phyloP scores from a whole-genome alignment of 176 grass and related monocot species.

The Rhynchospora breviuscula region DNA sequence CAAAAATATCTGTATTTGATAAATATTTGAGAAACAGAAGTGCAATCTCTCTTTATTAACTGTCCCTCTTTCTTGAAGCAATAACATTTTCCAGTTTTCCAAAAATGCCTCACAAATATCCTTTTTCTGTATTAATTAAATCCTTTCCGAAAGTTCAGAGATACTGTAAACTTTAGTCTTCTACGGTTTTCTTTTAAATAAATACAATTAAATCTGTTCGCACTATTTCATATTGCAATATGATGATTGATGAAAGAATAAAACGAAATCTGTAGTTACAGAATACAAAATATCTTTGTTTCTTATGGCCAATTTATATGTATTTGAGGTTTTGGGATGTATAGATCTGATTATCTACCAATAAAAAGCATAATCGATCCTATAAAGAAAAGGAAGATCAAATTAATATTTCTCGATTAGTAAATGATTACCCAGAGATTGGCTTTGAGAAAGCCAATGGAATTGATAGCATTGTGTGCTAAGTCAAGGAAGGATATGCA shows the following conservation, averaged over 20 bases:
- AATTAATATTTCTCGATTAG: not conserved
- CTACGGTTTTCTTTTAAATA: not conserved
- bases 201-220: not conserved
- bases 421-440: conserved; percentile 67
- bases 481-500: conserved; percentile 97
- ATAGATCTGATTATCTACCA: not conserved
- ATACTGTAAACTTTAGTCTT: not conserved
- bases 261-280: not conserved
- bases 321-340: not conserved
- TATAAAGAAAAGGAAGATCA: not conserved
- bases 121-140: not conserved
- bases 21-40: too few relatives aligned
- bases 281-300: not conserved
- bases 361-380: not conserved
- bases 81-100: not conserved
- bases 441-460: conserved; percentile 85
- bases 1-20: too few relatives aligned
- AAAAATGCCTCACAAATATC: not conserved
- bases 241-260: not conserved
- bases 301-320: not conserved
- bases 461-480: conserved; percentile 79
- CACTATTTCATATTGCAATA: not conserved
- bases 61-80: not conserved
- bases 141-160: too few relatives aligned
- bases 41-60: not conserved